Evolutionary conservation across 495 filamentous ascomycete species (phyloP).

Genomic region (Barbatosphaeria neglecta): DNA sequence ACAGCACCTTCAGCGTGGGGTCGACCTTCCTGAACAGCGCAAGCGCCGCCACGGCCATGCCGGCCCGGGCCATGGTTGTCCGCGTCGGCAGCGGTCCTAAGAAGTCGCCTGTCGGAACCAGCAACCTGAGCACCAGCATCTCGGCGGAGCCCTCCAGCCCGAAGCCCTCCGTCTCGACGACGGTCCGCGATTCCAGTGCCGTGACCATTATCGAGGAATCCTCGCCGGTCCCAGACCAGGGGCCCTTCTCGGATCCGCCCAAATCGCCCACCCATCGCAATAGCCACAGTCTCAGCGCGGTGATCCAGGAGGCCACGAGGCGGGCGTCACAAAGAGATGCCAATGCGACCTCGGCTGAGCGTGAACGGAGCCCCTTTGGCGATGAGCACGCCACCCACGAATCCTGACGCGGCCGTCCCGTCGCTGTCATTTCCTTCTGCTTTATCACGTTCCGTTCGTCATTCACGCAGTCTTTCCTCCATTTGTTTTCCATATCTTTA

Average conservation of each 20-base stretch:
- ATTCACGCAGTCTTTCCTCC: neutral
- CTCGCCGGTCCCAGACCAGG: slow-evolving; percentile 34
- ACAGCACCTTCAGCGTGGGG: slow-evolving; percentile 48
- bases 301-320: slow-evolving; percentile 39
- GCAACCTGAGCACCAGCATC: neutral
- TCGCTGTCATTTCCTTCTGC: neutral
- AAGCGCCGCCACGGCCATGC: slow-evolving; percentile 38
- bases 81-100: slow-evolving; percentile 38
- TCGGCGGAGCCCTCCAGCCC: too few relatives aligned
- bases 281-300: slow-evolving; percentile 37
- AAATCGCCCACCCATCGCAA: slow-evolving; percentile 16
- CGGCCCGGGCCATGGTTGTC: slow-evolving; percentile 40
- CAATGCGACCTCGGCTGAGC: slow-evolving; percentile 14
- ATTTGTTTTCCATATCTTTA: neutral
- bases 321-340: slow-evolving; percentile 24
- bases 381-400: slow-evolving; percentile 42
- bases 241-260: slow-evolving; percentile 50
- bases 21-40: slow-evolving; percentile 54
- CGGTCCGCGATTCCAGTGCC: slow-evolving; percentile 20
- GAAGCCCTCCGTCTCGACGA: too few relatives aligned
- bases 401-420: slow-evolving; percentile 5
- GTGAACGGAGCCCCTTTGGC: slow-evolving; percentile 40
- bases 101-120: slow-evolving; percentile 23
- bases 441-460: neutral
- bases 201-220: slow-evolving; percentile 41